Evolutionary conservation across 1,284 basidiomycete genomes (phyloP).

Genomic region (Cryptococcus amylolentus): DNA sequence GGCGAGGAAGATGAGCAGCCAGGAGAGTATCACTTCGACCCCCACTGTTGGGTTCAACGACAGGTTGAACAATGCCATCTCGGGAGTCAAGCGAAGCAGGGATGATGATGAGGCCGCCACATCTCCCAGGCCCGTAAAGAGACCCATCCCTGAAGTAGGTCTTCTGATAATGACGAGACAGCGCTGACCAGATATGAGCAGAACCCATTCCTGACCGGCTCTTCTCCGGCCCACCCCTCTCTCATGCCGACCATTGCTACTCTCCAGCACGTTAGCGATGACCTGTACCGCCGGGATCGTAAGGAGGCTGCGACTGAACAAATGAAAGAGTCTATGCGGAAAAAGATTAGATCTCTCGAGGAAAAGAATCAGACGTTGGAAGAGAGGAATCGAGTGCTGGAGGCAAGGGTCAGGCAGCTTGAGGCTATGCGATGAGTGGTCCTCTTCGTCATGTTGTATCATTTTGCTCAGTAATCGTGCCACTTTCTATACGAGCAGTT

Average conservation of each 20-base stretch:
- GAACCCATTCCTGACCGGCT: conserved; percentile 27
- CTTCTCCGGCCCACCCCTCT: conserved; percentile 23
- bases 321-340: conserved; percentile 40
- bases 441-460: not conserved
- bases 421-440: too few species aligned
- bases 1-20: not conserved
- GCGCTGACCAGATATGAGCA: not conserved
- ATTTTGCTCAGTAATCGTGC: not conserved
- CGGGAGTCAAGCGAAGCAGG: conserved; percentile 19
- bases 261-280: conserved; percentile 33
- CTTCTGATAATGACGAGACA: not conserved
- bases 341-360: conserved; percentile 31
- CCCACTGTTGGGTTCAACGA: not conserved
- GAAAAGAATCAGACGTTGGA: conserved; percentile 29
- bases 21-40: not conserved
- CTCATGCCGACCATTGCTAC: conserved; percentile 24
- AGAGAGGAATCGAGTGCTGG: conserved; percentile 19
- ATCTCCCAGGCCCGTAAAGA: conserved; percentile 13
- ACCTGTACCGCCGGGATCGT: conserved; percentile 39
- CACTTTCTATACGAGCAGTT: not conserved
- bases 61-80: not conserved
- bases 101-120: conserved; percentile 12
- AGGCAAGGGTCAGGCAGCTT: conserved; percentile 6
- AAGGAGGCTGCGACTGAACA: conserved; percentile 36
- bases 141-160: conserved; percentile 8